Evolutionary conservation across 2,329 filamentous ascomycete genomes (phyloP).

Genomic region (Cryphonectria japonica): DNA sequence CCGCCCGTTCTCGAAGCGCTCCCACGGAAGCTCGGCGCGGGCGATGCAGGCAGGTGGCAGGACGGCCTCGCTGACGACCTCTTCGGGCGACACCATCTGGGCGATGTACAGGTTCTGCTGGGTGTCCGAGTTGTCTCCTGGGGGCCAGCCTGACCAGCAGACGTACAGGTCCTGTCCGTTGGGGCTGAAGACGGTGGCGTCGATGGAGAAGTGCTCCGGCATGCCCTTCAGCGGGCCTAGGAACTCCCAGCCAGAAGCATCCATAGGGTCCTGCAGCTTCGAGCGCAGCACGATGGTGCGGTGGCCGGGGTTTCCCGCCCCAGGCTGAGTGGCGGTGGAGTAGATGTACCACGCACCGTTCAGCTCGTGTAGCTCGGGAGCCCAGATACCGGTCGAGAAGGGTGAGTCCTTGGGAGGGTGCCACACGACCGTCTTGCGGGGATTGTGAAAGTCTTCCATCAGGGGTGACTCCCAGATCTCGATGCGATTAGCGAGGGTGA

Average conservation of each 20-base stretch:
- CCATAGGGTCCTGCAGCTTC: conserved; percentile 25
- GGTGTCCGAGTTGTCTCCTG: conserved; percentile 29
- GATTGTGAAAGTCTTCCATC: conserved; percentile 38
- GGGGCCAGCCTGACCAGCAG: conserved; percentile 34
- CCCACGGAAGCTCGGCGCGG: conserved; percentile 29
- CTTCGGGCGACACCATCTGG: conserved; percentile 31
- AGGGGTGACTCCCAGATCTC: conserved; percentile 40
- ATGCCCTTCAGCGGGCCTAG: conserved; percentile 31
- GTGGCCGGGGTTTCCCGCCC: conserved; percentile 24
- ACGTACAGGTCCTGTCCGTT: conserved; percentile 28
- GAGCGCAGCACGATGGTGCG: conserved; percentile 27
- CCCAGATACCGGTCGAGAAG: conserved; percentile 44
- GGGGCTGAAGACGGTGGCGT: conserved; percentile 30
- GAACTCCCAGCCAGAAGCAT: conserved; percentile 30
- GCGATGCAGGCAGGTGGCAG: conserved; percentile 30
- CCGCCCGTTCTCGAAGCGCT: conserved; percentile 30
- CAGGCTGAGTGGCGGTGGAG: conserved; percentile 22
- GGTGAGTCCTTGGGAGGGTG: conserved; percentile 22
- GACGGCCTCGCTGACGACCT: conserved; percentile 25
- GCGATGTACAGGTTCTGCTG: conserved; percentile 33
- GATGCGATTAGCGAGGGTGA: conserved; percentile 39
- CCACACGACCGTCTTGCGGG: conserved; percentile 31
- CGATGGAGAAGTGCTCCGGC: conserved; percentile 33
- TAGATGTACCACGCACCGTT: conserved; percentile 28
- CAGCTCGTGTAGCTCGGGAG: conserved; percentile 49